Percentiles rank a stretch among this genome's conserved stretches.
phyloP scores from a whole-genome alignment of 805 yeast genomes.

The Candida ovalis region DNA sequence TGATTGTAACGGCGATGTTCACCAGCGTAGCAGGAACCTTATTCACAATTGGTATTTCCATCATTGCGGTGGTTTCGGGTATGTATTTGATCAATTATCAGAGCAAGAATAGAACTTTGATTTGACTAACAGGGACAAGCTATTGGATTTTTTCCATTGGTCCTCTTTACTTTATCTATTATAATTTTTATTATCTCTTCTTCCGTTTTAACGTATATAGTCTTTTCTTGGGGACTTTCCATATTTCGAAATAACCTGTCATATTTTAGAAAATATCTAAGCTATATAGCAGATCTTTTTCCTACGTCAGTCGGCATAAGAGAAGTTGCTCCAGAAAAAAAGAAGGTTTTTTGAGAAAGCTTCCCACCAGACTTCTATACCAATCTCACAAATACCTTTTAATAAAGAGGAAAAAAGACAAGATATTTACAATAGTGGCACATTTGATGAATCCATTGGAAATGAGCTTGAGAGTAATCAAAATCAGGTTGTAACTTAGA shows the following conservation, averaged over 20 bases:
- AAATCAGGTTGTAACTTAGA: no score
- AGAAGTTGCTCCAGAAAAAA: constrained; percentile 14
- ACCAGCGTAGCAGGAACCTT: constrained; percentile 12
- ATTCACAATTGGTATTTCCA: constrained; percentile 16
- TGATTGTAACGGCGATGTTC: constrained; percentile 14
- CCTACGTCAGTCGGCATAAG: constrained; percentile 33
- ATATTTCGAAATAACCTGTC: constrained; percentile 11
- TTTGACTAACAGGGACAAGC: constrained; percentile 7
- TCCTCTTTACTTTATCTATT: constrained; percentile 15
- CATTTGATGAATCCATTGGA: no score
- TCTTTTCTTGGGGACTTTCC: constrained; percentile 6
- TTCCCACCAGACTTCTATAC: not conserved
- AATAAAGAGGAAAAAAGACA: no score
- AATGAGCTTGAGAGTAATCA: no score
- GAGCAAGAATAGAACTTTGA: not conserved
- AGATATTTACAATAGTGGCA: no score
- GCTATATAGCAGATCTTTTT: constrained; percentile 26
- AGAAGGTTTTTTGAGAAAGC: not conserved
- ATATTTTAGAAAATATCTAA: constrained; percentile 15
- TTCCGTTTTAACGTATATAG: constrained; percentile 3
- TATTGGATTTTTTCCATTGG: constrained; percentile 23
- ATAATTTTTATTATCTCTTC: constrained; percentile 5
- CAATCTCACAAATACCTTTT: not conserved
- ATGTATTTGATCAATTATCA: constrained; percentile 2
- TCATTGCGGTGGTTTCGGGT: constrained; percentile 13